These are phyloP conservation scores for Ricinus communis DNA, from an alignment of 345 rosid genomes.

Conservation along the genomic window DNA sequence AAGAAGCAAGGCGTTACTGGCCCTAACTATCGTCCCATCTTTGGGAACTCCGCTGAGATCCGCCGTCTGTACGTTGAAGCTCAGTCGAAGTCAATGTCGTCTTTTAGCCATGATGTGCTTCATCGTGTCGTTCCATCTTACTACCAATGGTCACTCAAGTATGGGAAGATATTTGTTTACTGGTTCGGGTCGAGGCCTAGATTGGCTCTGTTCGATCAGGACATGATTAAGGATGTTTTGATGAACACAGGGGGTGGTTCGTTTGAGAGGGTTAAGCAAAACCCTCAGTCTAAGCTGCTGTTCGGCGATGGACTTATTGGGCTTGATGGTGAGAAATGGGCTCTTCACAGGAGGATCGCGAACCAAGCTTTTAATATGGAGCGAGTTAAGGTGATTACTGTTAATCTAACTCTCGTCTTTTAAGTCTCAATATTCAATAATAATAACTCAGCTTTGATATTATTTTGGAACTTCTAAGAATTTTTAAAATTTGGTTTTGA, in stretches of 20 bases:
- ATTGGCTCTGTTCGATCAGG: conserved; percentile 60
- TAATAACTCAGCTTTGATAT: too few relatives aligned
- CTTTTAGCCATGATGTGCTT: conserved; percentile 40
- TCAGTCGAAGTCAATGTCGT: conserved; percentile 39
- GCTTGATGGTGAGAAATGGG: conserved; percentile 67
- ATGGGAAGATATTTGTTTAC: conserved; percentile 64
- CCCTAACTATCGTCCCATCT: conserved; percentile 53
- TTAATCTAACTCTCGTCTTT: too few relatives aligned
- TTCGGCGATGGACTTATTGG: conserved; percentile 71
- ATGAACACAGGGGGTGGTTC: conserved; percentile 43
- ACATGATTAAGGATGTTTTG: conserved; percentile 57
- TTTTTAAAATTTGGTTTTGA: too few relatives aligned
- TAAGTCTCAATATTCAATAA: too few relatives aligned
- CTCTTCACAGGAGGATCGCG: conserved; percentile 57
- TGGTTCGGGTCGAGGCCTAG: conserved; percentile 80
- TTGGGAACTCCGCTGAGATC: conserved; percentile 64
- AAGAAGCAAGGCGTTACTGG: conserved; percentile 47
- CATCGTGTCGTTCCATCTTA: conserved; percentile 56
- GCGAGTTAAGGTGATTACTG: conserved; percentile 67
- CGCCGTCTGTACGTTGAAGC: conserved; percentile 40
- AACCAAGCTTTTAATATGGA: conserved; percentile 66
- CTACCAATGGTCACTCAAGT: conserved; percentile 50
- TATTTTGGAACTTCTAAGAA: too few relatives aligned
- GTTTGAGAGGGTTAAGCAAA: conserved; percentile 37
- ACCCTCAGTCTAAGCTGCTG: conserved; percentile 58